Evolutionary conservation across 2,329 filamentous ascomycete species (phyloP).

Genomic region (Colletotrichum sp.): DNA sequence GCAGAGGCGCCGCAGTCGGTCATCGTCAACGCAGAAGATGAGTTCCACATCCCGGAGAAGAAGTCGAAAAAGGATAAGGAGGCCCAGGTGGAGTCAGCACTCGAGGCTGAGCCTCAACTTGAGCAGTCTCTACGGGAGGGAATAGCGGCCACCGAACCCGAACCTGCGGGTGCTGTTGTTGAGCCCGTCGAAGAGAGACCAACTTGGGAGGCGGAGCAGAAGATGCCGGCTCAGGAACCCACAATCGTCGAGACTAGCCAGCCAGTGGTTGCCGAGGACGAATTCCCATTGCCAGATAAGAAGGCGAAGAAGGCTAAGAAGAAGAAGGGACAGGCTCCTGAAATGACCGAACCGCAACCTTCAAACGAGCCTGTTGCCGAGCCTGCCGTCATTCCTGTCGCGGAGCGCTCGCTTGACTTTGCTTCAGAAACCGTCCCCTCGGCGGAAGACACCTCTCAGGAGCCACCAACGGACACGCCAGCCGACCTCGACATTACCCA

Average conservation of each 20-base stretch:
- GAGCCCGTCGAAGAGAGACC: background rate
- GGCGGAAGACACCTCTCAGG: background rate
- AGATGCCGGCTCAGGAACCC: background rate
- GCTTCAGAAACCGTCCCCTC: background rate
- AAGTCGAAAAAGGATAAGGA: background rate
- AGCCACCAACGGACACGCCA: background rate
- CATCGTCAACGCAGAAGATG: background rate
- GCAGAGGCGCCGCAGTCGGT: background rate
- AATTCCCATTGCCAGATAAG: background rate
- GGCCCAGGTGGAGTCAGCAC: background rate
- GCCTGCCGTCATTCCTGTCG: background rate
- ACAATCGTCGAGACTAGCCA: background rate
- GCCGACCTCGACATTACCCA: background rate
- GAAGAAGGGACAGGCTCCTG: slow-evolving; percentile 4
- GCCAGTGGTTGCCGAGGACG: background rate
- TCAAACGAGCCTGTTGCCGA: background rate
- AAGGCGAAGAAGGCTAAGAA: background rate
- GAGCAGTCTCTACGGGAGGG: background rate
- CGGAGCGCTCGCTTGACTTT: background rate
- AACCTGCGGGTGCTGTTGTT: background rate
- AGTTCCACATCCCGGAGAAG: background rate
- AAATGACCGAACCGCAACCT: slow-evolving; percentile 19
- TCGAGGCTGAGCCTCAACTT: background rate
- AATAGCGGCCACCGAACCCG: background rate
- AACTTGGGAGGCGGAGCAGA: background rate